Conservation (phyloP, 441 rosid species). For the Mallotus repandus region DNA sequence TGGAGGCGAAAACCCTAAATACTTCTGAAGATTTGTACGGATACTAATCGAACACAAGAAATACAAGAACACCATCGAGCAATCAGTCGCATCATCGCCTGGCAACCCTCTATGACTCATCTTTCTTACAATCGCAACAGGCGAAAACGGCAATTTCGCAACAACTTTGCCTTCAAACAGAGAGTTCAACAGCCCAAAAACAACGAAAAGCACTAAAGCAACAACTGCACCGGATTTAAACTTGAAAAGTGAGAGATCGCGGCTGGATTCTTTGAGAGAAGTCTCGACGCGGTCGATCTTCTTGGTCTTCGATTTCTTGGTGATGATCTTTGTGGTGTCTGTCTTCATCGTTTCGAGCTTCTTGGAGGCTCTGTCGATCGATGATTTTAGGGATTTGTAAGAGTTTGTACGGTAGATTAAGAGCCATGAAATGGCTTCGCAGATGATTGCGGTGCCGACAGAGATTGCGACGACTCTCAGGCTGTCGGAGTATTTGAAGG, state of each 20-base stretch:
- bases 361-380: slow-evolving; percentile 86
- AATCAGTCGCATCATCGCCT: slow-evolving; percentile 81
- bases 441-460: slow-evolving; percentile 80
- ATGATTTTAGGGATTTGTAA: slow-evolving; percentile 77
- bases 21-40: slow-evolving; percentile 87
- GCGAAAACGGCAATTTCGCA: slow-evolving; percentile 87
- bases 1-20: slow-evolving; percentile 88
- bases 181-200: slow-evolving; percentile 74
- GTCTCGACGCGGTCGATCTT: slow-evolving; percentile 85
- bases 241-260: slow-evolving; percentile 85
- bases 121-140: slow-evolving; percentile 71
- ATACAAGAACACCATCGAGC: slow-evolving; percentile 69
- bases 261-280: slow-evolving; percentile 72
- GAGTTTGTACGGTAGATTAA: slow-evolving; percentile 85
- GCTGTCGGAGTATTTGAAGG: slow-evolving; percentile 69
- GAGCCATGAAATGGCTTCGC: slow-evolving; percentile 92
- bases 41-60: slow-evolving; percentile 85
- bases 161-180: slow-evolving; percentile 86
- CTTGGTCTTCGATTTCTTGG: slow-evolving; percentile 55
- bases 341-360: slow-evolving; percentile 91
- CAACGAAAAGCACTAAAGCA: slow-evolving; percentile 75
- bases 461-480: slow-evolving; percentile 81
- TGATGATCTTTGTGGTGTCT: slow-evolving; percentile 33
- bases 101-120: slow-evolving; percentile 86
- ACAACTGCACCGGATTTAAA: slow-evolving; percentile 94